Base-by-base conservation (phyloP, 2,329 filamentous ascomycete species). In the Sporothrix variecibatus region DNA sequence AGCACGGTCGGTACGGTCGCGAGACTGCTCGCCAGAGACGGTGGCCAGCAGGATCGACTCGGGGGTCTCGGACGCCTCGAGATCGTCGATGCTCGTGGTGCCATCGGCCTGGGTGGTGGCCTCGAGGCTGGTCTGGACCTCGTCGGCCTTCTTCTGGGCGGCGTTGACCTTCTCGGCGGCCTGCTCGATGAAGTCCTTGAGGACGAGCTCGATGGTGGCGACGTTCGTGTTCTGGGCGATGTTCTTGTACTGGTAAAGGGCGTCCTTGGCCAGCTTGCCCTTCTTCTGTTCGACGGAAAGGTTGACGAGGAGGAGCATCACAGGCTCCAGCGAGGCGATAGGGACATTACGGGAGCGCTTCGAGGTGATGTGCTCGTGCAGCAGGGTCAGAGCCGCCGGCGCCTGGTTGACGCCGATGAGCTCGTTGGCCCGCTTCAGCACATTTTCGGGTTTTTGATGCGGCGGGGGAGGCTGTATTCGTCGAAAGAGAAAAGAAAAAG, bases 201-300 rank as follows among this genome's bases (percentile, higher is more conserved):
- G 90, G 78, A 99, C 96, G 79, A 97, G 87, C 91, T 98, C 96
- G 83, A 99, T 99, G 76, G 96, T 99, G 79, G 91, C 94, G 78
- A 99, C 94, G 82, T 98, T 98, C 79, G 95, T 97, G 86, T 99
- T 99, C 84, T 99, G 96, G 73, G 95, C 95, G 79, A 98, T 98
- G 84, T 99, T 99, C 89, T 99, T 99, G 90, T 99, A 99, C 84
- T 98, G 96, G 84, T 98, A 99, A 68, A 99, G 89, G 76, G 96
- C 96, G 86, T 99, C 96, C 89, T 99, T 99, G 84, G 95, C 96
- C 76, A 96, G 89, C 86, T 99, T 99, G 80, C 96, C 96, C 86
- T 98, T 99, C 86, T 96, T 94, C 80, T 98, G 91, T 81, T 98
- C 95, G 81, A 99, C 96, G 78, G 93, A 97, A 75, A 98, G 90